These are phyloP conservation scores for Hordeum marinum DNA, from an alignment of 176 grass and related monocot genomes.

Conservation along the genomic window DNA sequence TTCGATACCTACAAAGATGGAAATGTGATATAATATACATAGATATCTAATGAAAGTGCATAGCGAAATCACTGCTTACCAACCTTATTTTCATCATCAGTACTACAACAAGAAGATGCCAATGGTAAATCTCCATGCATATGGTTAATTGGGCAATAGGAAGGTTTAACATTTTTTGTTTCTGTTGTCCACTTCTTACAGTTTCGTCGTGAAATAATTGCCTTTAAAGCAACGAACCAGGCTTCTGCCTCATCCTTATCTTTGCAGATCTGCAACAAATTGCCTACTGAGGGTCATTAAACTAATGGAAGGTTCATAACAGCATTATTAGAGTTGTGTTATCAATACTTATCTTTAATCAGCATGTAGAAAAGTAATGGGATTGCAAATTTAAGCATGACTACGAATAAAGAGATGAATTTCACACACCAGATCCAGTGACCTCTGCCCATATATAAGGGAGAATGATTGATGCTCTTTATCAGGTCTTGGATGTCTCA, in stretches of 20 bases:
- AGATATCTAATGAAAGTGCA: not conserved
- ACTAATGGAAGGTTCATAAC: not conserved
- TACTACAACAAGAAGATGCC: conserved; percentile 29
- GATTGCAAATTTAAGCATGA: conserved; percentile 1
- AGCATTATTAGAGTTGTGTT: not conserved
- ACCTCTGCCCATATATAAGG: conserved; percentile 70
- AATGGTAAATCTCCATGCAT: conserved; percentile 36
- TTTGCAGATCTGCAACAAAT: conserved; percentile 67
- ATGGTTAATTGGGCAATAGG: conserved; percentile 37
- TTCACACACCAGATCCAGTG: conserved; percentile 71
- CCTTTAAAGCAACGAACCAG: conserved; percentile 76
- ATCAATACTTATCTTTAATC: not conserved
- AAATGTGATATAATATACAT: not conserved
- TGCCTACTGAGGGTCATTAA: conserved; percentile 28
- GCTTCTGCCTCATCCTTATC: conserved; percentile 76
- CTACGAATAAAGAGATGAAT: not conserved
- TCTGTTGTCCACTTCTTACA: conserved; percentile 38
- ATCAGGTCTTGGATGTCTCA: conserved; percentile 68
- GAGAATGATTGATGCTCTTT: conserved; percentile 91
- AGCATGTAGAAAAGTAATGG: not conserved
- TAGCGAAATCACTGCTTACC: not conserved
- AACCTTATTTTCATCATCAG: conserved; percentile 43
- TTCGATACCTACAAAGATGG: conserved; percentile 37
- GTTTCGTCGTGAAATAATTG: conserved; percentile 47
- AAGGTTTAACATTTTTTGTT: conserved; percentile 46